Evolutionary conservation across 169 alveolate genomes (phyloP), one percentile per base, ranked within the genome.

Genomic region (Eimeria praecox): DNA sequence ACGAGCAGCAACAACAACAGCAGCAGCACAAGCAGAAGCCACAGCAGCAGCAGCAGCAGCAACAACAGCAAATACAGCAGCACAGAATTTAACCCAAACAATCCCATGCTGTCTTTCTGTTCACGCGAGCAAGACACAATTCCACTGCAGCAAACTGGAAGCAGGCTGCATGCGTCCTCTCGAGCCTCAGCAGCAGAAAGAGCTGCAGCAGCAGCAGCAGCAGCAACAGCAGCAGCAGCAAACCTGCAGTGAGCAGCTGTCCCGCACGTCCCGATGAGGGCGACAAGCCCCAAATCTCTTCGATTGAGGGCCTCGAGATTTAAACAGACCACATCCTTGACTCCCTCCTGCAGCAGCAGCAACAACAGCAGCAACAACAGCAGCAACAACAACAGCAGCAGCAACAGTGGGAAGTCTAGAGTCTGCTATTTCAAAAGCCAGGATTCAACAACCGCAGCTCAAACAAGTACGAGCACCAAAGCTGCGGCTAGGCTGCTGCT

Each of bases 171-270:
- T 42, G 86, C 10, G 56, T 42, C 56, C 20, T 24, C 30, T 35
- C 40, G 12, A 49, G 71, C 89, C 38, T 24, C 71, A 38, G 40
- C 64, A 44, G 88, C 88, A 80, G 71, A 69, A 80, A n/a, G 49
- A 49, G 71, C n/a, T 49, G n/a, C 42, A 80, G 71, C 71, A 80
- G 71, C 90, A 80, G 71, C 62, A 80, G n/a, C 62, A 80, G n/a
- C 69, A 44, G 90, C 90, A 20, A 46, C 62, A 80, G n/a, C 90
- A 80, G 49, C 71, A 80, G 90, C 30, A 80, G 69, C 90, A 80
- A 49, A 80, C 90, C 90, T 80, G 90, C 90, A 80, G 42, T 80
- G 90, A n/a, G 90, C 69, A 10, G 90, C 90, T 14, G 90, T 80
- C n/a, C 90, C 69, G 90, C 90, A 80, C 2, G 90, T 80, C 49